Evolutionary conservation across 1,284 basidiomycete species (phyloP), one percentile per base, ranked within the genome.

Genomic region (Laetiporus sulphureus): DNA sequence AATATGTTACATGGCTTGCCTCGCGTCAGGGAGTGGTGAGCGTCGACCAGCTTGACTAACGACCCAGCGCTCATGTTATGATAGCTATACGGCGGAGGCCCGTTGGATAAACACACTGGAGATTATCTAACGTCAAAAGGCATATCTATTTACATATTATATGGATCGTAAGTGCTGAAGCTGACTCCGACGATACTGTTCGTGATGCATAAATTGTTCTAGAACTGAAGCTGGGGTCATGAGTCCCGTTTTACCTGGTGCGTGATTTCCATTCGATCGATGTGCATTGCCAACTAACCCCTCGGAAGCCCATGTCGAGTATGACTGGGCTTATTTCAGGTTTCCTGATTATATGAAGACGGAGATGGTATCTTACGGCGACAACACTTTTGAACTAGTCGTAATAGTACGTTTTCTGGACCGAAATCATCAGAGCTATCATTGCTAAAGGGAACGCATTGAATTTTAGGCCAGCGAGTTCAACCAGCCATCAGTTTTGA

Each of bases 401-500:
- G 36, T 47, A 10, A 13, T 49, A 15, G 50, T 52, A 36, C 15
- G 47, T 36, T 11, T 15, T 23, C 29, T 31, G 10, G 27, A 4
- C 18, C 15, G 13, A 16, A 5, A 16, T 39, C 32, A 24, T 11
- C 24, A n/a, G 5, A n/a, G 13, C 5, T 19, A 4, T 10, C 5
- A 32, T 39, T 19, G 19, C 19, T 16, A 5, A 13, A 21, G 5
- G 4, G 6, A 5, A 12, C 40, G n/a, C n/a, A n/a, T n/a, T n/a
- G n/a, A n/a, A n/a, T n/a, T n/a, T n/a, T n/a, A 38, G 38, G 39
- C 16, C 24, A 45, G 30, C 36, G 16, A 33, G 16, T 37, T 34
- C 19, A 49, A 42, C 38, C 40, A 44, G 3, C 54, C 56, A n/a
- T 45, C 42, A 21, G 53, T 62, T 10, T 41, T 59, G 32, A 67